Percentiles rank a stretch among this genome's conserved stretches.
phyloP scores from a whole-genome alignment of 2,329 filamentous ascomycete species.

The Cylindrodendrum hubeiense region DNA sequence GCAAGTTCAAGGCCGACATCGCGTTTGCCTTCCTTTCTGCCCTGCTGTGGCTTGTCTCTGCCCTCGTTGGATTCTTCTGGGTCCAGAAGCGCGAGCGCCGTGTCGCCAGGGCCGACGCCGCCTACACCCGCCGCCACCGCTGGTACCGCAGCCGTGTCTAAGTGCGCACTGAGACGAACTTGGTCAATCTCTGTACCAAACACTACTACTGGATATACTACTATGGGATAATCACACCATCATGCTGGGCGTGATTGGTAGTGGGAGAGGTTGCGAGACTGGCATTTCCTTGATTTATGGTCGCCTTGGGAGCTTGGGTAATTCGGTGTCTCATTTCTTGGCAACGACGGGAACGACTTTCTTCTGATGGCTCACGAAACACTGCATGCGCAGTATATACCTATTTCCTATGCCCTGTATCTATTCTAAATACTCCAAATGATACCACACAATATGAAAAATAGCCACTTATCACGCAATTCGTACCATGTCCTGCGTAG shows the following conservation, averaged over 20 bases:
- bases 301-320: neutral
- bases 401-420: neutral
- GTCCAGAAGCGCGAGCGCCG: conserved; percentile 56
- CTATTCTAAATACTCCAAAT: neutral
- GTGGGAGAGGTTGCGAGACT: neutral
- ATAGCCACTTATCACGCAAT: neutral
- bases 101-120: conserved; percentile 47
- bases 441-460: neutral
- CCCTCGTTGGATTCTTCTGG: conserved; percentile 69
- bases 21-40: conserved; percentile 80
- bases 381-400: neutral
- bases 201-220: conserved; percentile 3
- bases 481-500: neutral
- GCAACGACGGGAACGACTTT: conserved; percentile 9
- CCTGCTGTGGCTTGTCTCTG: conserved; percentile 77
- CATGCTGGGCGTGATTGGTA: conserved; percentile 1
- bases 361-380: neutral
- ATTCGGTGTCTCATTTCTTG: neutral
- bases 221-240: no score
- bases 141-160: conserved; percentile 59
- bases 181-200: conserved; percentile 4
- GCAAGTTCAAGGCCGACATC: conserved; percentile 77
- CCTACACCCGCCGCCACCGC: conserved; percentile 53
- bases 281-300: conserved; percentile 4
- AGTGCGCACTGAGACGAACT: conserved; percentile 17